Evolutionary conservation across 2,329 filamentous ascomycete genomes (phyloP).

Genomic region (Lecanicillium sp.): DNA sequence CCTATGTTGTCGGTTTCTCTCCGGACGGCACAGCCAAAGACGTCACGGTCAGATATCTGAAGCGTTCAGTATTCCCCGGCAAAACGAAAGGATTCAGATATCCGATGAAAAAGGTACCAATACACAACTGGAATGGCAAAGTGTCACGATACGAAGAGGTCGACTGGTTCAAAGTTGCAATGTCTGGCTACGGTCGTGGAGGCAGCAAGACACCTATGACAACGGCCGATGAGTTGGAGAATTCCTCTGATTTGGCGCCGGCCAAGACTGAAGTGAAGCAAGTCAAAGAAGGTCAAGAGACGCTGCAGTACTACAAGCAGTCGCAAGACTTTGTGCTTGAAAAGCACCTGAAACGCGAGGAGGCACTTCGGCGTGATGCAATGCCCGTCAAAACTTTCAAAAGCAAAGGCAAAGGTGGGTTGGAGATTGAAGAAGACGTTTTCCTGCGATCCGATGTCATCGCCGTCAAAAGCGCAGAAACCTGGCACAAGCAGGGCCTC

Average conservation of each 20-base stretch:
- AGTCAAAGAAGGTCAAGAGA: slow-evolving; percentile 68
- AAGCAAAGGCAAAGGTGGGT: slow-evolving; percentile 65
- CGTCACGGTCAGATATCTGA: slow-evolving; percentile 86
- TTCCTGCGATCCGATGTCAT: slow-evolving; percentile 74
- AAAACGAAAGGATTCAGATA: slow-evolving; percentile 82
- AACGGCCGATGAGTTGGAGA: slow-evolving; percentile 70
- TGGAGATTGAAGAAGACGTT: slow-evolving; percentile 69
- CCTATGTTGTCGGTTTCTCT: slow-evolving; percentile 79
- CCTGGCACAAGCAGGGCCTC: slow-evolving; percentile 95
- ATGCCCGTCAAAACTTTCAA: slow-evolving; percentile 67
- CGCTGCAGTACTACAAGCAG: slow-evolving; percentile 79
- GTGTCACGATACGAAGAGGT: slow-evolving; percentile 67
- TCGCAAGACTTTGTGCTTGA: slow-evolving; percentile 80
- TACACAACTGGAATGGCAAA: slow-evolving; percentile 72
- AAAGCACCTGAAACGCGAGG: slow-evolving; percentile 83
- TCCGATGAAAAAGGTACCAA: slow-evolving; percentile 68
- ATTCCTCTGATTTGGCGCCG: slow-evolving; percentile 67
- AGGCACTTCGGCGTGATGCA: slow-evolving; percentile 67
- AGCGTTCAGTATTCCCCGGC: slow-evolving; percentile 72
- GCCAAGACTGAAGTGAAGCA: slow-evolving; percentile 66
- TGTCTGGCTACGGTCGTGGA: slow-evolving; percentile 61
- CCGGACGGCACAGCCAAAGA: slow-evolving; percentile 87
- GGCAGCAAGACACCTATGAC: slow-evolving; percentile 47
- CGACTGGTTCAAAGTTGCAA: slow-evolving; percentile 82
- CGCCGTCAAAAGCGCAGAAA: slow-evolving; percentile 83